Evolutionary conservation across 371 early-diverging fungal species (phyloP).

Genomic region (Lichtheimia ornata): DNA sequence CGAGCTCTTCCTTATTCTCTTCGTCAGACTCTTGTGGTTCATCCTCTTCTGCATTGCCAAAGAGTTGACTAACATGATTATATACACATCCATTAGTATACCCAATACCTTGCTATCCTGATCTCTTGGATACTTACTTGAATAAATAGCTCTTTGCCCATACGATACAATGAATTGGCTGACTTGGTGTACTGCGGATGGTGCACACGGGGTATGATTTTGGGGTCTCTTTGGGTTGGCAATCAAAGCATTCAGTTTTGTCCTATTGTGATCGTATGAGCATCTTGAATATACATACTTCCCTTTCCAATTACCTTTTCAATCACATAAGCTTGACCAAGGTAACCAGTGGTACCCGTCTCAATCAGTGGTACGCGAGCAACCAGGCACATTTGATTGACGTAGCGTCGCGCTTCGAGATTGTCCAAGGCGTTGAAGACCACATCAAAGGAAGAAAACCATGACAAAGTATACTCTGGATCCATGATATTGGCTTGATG

Average conservation of each 20-base stretch:
- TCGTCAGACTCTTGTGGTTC: conserved; percentile 12
- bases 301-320: conserved; percentile 47
- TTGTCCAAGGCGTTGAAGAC: conserved; percentile 99
- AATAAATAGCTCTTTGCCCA: conserved; percentile 98
- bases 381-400: conserved; percentile 95
- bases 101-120: conserved; percentile 64
- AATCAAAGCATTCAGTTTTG: conserved; percentile 96
- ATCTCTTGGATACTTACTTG: conserved; percentile 38
- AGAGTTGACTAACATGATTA: conserved; percentile 62
- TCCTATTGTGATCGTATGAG: conserved; percentile 20
- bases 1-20: conserved; percentile 59
- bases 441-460: conserved; percentile 92
- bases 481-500: conserved; percentile 89
- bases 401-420: conserved; percentile 92
- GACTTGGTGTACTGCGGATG: conserved; percentile 94
- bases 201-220: conserved; percentile 97
- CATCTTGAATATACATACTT: neutral
- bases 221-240: conserved; percentile 89
- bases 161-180: conserved; percentile 98
- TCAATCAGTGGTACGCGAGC: conserved; percentile 92
- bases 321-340: conserved; percentile 95
- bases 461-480: conserved; percentile 77
- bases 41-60: conserved; percentile 12
- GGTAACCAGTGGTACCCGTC: conserved; percentile 96
- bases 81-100: conserved; percentile 16